A percentile compares a stretch with the other conserved stretches of the same genome.
Conservation (phyloP, 805 yeast genomes). For the Teunomyces funiuensis region DNA sequence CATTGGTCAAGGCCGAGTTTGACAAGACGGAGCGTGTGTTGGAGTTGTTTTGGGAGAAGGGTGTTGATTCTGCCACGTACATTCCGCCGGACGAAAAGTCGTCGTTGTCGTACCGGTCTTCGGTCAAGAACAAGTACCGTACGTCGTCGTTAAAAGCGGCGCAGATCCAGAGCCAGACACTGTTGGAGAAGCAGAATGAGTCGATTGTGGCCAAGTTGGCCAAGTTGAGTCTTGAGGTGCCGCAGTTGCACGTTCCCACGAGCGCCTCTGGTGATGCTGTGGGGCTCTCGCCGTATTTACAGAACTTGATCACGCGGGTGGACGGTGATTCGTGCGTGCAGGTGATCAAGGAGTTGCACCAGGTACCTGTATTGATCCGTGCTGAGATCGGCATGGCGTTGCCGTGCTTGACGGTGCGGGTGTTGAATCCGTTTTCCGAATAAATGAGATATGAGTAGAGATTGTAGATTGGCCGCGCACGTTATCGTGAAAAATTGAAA, state of each 20-base stretch:
- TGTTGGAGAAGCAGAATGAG: slow-evolving; percentile 27
- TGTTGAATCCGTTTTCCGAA: slow-evolving; percentile 68
- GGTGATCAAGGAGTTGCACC: slow-evolving; percentile 73
- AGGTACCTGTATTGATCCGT: slow-evolving; percentile 81
- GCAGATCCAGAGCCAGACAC: slow-evolving; percentile 44
- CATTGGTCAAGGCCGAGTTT: slow-evolving; percentile 88
- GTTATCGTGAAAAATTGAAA: no score
- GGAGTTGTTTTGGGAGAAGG: slow-evolving; percentile 89
- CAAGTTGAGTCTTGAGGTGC: slow-evolving; percentile 51
- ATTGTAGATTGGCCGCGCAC: no score
- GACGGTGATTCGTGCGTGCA: slow-evolving; percentile 69
- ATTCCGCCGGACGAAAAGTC: slow-evolving; percentile 88
- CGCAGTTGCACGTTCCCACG: slow-evolving; percentile 31
- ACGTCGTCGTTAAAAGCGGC: slow-evolving; percentile 75
- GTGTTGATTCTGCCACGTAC: slow-evolving; percentile 88
- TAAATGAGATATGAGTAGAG: slow-evolving; percentile 5
- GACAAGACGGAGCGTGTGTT: slow-evolving; percentile 64
- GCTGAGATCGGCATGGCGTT: slow-evolving; percentile 95
- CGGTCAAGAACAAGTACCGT: slow-evolving; percentile 75
- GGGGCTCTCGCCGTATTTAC: slow-evolving; percentile 56
- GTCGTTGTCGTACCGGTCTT: slow-evolving; percentile 70
- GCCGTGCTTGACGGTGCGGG: slow-evolving; percentile 91
- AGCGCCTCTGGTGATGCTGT: slow-evolving; percentile 7
- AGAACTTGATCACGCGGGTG: slow-evolving; percentile 53
- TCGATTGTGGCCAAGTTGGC: slow-evolving; percentile 49